Evolutionary conservation across 1,284 basidiomycete genomes (phyloP), one percentile per base, ranked within the genome.

Genomic region (Athelia psychrophila): DNA sequence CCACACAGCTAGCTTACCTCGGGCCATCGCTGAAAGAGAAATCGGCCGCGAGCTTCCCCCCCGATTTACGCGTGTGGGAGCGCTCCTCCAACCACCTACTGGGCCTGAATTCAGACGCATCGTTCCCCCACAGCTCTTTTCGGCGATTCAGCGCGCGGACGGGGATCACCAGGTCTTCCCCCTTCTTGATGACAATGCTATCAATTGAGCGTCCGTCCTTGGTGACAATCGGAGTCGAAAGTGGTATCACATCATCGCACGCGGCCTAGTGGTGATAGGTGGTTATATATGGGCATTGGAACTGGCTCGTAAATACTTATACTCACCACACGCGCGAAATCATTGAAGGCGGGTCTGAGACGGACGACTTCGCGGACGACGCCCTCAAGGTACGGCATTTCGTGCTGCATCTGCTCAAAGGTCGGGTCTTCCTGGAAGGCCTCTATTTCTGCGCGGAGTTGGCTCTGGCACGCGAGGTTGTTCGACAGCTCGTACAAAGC

Each of bases 381-480:
- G 0, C 81, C 78, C 55, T 86, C 80, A 20, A 88, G 73, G 61
- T 80, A 85, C 0, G 77, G 69, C 3, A 83, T 58, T 12, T n/a
- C 33, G 22, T 68, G 61, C 44, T 66, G 68, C 2, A 83, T 64
- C 53, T 83, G 74, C 12, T 83, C 77, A 64, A 75, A 77, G 15
- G 56, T 56, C 25, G 66, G 57, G 10, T 69, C 53, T 10, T 12
- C 16, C n/a, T 35, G 33, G 57, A 51, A 0, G 60, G 51, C 5
- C n/a, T n/a, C n/a, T n/a, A 86, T 66, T 56, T 88, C 84, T 19
- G 75, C 70, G 5, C 83, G 76, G 8, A 86, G 67, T 38, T 68
- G 72, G 36, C 67, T 58, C 61, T 86, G 83, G 13, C 73, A 67
- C 2, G 76, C 72, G 0, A 68, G 77, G 50, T 78, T 59, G 32